Base-by-base conservation (phyloP, 2,329 filamentous ascomycete species). In the Clarireedia hainanense region DNA sequence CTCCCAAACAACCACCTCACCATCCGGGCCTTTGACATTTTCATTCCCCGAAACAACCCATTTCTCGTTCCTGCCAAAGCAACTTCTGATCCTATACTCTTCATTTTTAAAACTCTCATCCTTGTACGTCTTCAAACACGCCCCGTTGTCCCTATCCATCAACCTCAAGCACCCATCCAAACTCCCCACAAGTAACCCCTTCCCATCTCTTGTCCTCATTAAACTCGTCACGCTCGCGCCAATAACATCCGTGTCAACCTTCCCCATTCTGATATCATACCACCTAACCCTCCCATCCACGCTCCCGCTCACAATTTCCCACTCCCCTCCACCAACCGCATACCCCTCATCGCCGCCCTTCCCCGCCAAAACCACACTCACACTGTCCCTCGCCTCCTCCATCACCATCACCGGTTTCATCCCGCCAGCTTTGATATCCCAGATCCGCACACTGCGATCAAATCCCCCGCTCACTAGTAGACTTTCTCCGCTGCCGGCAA, bases 31-130 rank as follows among this genome's bases (percentile, higher is more conserved):
- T 43, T 49, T 58, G 46, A 58, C 62, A 46, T 61, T 72, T 71
- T 96, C 91, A 65, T 91, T 90, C 6, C 92, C 92, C 50, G 83
- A 87, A 3, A 96, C 66, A 1, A 94, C 89, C 49, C 86, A 85
- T 58, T 81, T 84, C 71, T 96, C 92, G 60, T 80, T 84, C 30
- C 82, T 78, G 0, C 89, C 91, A 55, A 96, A 73, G 64, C 80
- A 76, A 57, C 62, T 68, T 56, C 59, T 55, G 47, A 67, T 27
- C 48, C 61, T 57, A 45, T 62, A 61, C 45, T 69, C 64, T 15
- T 62, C 60, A 53, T 64, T 73, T 72, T 77, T 78, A 42, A 59
- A 69, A 2, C 63, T 73, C 0, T 75, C 71, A 30, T 81, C 79
- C 17, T 77, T 77, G 65, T 94, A 96, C 1, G 80, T 81, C 66